Conservation (phyloP, 2,329 filamentous ascomycete species). For the Tympanopsis confertula region DNA sequence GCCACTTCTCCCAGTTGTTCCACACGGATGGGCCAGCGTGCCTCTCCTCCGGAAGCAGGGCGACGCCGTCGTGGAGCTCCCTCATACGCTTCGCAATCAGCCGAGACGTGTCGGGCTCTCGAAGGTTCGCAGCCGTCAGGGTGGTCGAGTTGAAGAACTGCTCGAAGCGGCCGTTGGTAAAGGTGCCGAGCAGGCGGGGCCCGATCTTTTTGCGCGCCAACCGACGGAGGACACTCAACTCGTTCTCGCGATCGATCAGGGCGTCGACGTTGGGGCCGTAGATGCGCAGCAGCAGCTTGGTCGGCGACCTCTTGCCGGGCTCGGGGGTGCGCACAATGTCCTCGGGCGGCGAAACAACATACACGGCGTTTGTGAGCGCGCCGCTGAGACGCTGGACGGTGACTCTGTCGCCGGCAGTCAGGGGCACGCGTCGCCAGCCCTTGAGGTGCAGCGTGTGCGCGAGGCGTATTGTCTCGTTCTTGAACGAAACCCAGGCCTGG, state of each 20-base stretch:
- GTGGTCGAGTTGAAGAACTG: constrained; percentile 81
- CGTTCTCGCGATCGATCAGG: constrained; percentile 84
- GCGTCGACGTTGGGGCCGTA: constrained; percentile 94
- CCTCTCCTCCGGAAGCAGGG: constrained; percentile 68
- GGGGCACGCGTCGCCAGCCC: constrained; percentile 75
- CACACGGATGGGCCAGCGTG: constrained; percentile 73
- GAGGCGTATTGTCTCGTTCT: constrained; percentile 80
- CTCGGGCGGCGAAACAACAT: constrained; percentile 75
- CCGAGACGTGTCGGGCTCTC: constrained; percentile 70
- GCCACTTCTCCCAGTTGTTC: constrained; percentile 92
- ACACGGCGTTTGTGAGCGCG: constrained; percentile 90
- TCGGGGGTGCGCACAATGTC: constrained; percentile 33
- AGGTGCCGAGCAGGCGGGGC: constrained; percentile 79
- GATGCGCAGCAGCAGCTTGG: constrained; percentile 75
- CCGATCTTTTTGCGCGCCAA: constrained; percentile 88
- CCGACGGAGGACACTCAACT: constrained; percentile 74
- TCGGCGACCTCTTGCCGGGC: constrained; percentile 10
- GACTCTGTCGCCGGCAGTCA: constrained; percentile 58
- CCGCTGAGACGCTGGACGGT: constrained; percentile 72
- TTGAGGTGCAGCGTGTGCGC: constrained; percentile 81
- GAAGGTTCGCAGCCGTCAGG: constrained; percentile 65
- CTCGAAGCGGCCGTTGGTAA: constrained; percentile 89
- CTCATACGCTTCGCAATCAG: constrained; percentile 97
- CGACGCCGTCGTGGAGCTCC: constrained; percentile 87
- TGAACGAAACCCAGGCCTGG: constrained; percentile 76